phyloP scores from a whole-genome alignment of 768 basidiomycete species.

The Trametes maxima region DNA sequence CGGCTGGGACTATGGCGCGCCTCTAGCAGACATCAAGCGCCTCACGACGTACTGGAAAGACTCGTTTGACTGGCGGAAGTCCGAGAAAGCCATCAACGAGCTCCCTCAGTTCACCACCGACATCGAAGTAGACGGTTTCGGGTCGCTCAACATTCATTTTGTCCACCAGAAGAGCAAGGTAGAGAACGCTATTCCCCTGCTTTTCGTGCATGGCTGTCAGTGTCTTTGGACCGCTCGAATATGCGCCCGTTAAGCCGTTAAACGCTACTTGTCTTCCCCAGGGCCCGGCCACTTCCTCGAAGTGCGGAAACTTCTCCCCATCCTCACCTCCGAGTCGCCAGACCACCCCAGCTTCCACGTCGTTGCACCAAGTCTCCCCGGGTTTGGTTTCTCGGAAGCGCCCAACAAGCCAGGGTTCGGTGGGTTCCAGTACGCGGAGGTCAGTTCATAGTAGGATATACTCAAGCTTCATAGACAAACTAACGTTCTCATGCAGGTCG shows the following conservation, averaged over 20 bases:
- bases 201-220: constrained; percentile 65
- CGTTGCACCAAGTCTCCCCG: constrained; percentile 59
- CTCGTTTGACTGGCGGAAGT: constrained; percentile 57
- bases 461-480: too few relatives aligned
- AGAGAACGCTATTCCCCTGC: constrained; percentile 53
- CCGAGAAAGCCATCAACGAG: constrained; percentile 54
- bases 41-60: constrained; percentile 52
- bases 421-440: constrained; percentile 55
- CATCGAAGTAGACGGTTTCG: constrained; percentile 51
- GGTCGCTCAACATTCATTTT: constrained; percentile 55
- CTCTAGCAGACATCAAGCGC: constrained; percentile 50
- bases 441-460: constrained; percentile 16
- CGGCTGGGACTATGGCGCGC: constrained; percentile 38
- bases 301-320: constrained; percentile 55
- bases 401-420: constrained; percentile 55
- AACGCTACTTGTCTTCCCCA: constrained; percentile 24
- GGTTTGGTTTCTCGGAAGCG: constrained; percentile 63
- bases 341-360: constrained; percentile 63
- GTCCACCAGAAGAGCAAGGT: constrained; percentile 53
- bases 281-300: constrained; percentile 68
- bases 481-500: constrained; percentile 1
- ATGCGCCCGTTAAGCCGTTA: neutral
- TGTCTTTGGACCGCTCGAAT: neutral
- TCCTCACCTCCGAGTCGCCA: constrained; percentile 45
- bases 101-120: constrained; percentile 58